phyloP scores from a whole-genome alignment of 2,329 filamentous ascomycete genomes.

The Diaporthe sp. region DNA sequence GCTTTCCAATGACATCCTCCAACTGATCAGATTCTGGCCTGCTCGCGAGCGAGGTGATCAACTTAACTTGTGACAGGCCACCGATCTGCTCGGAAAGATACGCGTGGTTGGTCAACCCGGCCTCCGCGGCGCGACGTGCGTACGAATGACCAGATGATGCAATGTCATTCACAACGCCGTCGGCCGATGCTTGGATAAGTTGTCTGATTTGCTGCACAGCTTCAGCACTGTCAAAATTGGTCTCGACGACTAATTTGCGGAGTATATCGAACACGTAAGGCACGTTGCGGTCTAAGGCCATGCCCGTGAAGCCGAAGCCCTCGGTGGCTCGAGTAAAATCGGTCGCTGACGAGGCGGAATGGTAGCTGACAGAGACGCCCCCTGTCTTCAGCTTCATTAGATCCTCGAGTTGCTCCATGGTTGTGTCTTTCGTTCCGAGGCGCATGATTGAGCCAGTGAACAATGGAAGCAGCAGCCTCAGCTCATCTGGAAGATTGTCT shows the following conservation, averaged over 20 bases:
- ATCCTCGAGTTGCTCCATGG: slow-evolving; percentile 96
- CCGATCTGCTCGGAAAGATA: slow-evolving; percentile 86
- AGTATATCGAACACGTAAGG: slow-evolving; percentile 92
- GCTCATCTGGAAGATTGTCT: slow-evolving; percentile 84
- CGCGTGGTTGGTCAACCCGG: slow-evolving; percentile 80
- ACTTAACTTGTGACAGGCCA: slow-evolving; percentile 90
- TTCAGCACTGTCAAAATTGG: slow-evolving; percentile 88
- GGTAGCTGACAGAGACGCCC: slow-evolving; percentile 87
- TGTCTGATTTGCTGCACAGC: slow-evolving; percentile 88
- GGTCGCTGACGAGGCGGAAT: slow-evolving; percentile 82
- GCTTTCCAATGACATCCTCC: slow-evolving; percentile 81
- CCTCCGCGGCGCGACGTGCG: slow-evolving; percentile 86
- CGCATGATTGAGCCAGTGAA: slow-evolving; percentile 96
- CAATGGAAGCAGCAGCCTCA: slow-evolving; percentile 86
- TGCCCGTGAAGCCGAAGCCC: slow-evolving; percentile 87
- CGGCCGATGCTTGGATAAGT: slow-evolving; percentile 86
- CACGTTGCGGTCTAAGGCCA: slow-evolving; percentile 90
- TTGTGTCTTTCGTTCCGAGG: slow-evolving; percentile 87
- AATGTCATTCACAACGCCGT: slow-evolving; percentile 91
- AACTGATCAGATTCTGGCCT: slow-evolving; percentile 79
- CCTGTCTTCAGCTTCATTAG: slow-evolving; percentile 97
- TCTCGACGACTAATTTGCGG: slow-evolving; percentile 84
- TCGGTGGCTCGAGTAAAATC: slow-evolving; percentile 81
- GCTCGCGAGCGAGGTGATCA: slow-evolving; percentile 83
- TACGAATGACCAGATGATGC: slow-evolving; percentile 91